phyloP scores from a whole-genome alignment of 176 grass and related monocot genomes.

The Triticum dicoccoides region DNA sequence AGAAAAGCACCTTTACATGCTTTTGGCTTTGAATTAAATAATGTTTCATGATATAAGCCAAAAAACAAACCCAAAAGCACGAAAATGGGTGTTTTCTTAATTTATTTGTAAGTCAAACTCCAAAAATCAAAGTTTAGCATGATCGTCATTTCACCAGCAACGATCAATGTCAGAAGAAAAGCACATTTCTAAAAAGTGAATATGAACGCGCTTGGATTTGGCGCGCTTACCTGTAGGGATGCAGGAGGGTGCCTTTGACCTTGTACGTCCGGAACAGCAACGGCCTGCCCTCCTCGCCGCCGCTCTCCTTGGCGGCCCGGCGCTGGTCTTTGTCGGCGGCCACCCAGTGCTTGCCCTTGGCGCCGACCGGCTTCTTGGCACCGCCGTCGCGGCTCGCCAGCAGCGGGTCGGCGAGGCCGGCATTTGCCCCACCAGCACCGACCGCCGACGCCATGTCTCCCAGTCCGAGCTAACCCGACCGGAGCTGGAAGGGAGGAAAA shows the following conservation, averaged over 20 bases:
- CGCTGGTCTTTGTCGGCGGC: constrained; percentile 21
- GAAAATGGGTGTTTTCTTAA: no score
- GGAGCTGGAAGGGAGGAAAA: not conserved
- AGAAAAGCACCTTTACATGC: no score
- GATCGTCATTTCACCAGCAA: no score
- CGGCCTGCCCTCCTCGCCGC: constrained; percentile 35
- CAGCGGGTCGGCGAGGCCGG: constrained; percentile 18
- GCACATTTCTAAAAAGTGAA: no score
- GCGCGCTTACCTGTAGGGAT: constrained; percentile 36
- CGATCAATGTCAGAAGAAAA: no score
- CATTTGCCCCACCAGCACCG: not conserved
- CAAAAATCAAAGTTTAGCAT: not conserved
- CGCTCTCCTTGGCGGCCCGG: not conserved
- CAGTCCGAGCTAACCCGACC: not conserved
- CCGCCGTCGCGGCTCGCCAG: not conserved
- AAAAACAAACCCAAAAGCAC: no score
- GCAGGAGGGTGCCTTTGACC: constrained; percentile 34
- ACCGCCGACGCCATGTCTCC: not conserved
- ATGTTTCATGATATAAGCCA: no score
- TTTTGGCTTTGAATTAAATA: no score
- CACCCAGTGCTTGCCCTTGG: constrained; percentile 34
- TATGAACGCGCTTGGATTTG: not conserved
- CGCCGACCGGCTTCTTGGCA: not conserved
- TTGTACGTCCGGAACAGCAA: constrained; percentile 42
- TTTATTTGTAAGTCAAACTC: not conserved